Conservation (phyloP, 768 basidiomycete species). For the Trametes meyenii region DNA sequence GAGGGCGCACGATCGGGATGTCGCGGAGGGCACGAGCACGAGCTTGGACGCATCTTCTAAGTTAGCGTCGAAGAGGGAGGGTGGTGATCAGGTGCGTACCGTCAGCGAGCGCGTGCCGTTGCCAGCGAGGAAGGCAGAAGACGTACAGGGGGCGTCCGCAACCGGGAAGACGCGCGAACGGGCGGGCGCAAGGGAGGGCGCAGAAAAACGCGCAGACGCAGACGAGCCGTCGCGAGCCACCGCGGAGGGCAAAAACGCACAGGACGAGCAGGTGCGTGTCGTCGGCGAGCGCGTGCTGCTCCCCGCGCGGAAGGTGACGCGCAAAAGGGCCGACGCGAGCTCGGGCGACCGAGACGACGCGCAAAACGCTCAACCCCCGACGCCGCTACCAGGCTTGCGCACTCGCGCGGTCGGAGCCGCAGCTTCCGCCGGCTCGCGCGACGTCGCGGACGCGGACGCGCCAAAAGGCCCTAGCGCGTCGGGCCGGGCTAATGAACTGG, state of each 20-base stretch:
- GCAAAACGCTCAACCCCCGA: not conserved
- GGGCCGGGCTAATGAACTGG: constrained; percentile 1
- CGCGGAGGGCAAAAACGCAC: not conserved
- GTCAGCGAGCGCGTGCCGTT: constrained; percentile 18
- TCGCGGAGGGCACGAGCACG: not conserved
- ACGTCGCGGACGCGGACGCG: not conserved
- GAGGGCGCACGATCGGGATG: not conserved
- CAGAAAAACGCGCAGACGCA: not conserved
- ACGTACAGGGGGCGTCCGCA: no score
- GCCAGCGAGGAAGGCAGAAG: constrained; percentile 19
- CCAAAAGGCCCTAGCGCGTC: not conserved
- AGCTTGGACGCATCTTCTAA: not conserved
- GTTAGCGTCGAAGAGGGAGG: not conserved
- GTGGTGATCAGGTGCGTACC: not conserved
- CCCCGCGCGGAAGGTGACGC: constrained; percentile 15
- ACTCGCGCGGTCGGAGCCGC: not conserved
- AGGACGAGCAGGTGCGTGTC: constrained; percentile 2
- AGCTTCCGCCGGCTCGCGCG: not conserved
- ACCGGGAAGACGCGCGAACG: no score
- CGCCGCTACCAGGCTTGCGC: no score
- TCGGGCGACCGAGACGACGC: not conserved
- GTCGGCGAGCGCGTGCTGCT: constrained; percentile 15
- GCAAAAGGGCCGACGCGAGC: not conserved
- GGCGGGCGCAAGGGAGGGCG: not conserved
- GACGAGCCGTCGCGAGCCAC: not conserved